These are phyloP conservation scores for Peniophora sp. DNA, from an alignment of 1,284 basidiomycete species.

Conservation along the genomic window DNA sequence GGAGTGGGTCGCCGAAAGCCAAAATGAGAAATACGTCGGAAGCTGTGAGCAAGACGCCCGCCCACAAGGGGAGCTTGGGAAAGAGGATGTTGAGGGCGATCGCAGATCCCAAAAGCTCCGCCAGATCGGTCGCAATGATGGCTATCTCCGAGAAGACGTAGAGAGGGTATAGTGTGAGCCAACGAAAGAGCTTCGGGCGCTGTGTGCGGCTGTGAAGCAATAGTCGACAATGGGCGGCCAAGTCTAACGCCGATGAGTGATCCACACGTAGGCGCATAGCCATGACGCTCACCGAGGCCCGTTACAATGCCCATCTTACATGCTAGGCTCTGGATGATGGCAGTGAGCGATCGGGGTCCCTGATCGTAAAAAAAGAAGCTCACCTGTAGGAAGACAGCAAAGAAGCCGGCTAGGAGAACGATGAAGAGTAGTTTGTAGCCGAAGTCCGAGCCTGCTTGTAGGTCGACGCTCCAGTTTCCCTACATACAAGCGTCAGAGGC, in stretches of 20 bases:
- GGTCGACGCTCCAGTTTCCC: constrained; percentile 68
- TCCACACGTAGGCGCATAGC: not conserved
- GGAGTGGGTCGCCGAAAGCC: constrained; percentile 51
- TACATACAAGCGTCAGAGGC: not conserved
- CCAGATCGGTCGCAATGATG: constrained; percentile 71
- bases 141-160: constrained; percentile 68
- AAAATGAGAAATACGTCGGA: constrained; percentile 77
- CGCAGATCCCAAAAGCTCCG: constrained; percentile 71
- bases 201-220: constrained; percentile 61
- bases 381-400: constrained; percentile 71
- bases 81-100: constrained; percentile 78
- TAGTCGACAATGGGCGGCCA: constrained; percentile 67
- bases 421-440: constrained; percentile 83
- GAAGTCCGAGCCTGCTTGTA: constrained; percentile 65
- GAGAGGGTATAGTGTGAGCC: constrained; percentile 60
- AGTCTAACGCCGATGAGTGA: constrained; percentile 29
- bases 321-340: constrained; percentile 34
- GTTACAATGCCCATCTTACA: constrained; percentile 61
- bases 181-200: constrained; percentile 53
- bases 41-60: constrained; percentile 76
- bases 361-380: constrained; percentile 7
- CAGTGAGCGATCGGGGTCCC: constrained; percentile 6
- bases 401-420: constrained; percentile 76
- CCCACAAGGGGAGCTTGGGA: constrained; percentile 71
- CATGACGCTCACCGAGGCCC: constrained; percentile 42